Evolutionary conservation across 805 yeast genomes (phyloP).

Genomic region (Sugiyamaella americana): DNA sequence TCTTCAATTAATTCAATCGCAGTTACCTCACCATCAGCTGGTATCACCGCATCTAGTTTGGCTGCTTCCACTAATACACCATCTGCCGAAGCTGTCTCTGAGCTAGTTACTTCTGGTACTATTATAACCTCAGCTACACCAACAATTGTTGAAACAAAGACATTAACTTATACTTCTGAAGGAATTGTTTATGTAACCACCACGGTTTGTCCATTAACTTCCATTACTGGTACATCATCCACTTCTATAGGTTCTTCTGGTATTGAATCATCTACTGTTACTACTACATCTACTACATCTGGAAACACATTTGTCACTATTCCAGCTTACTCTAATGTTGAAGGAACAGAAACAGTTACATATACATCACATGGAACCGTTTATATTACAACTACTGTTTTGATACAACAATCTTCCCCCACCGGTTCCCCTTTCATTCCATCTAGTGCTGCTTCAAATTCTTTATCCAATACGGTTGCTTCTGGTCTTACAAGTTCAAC

Average conservation of each 20-base stretch:
- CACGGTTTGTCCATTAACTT: slow-evolving; percentile 13
- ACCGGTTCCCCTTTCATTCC: not conserved
- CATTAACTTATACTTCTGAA: slow-evolving; percentile 8
- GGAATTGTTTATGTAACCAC: slow-evolving; percentile 13
- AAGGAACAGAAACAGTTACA: not conserved
- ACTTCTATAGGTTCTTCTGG: too few relatives aligned
- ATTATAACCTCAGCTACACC: not conserved
- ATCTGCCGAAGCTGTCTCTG: too few relatives aligned
- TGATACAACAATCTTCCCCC: too few relatives aligned
- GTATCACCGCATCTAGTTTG: too few relatives aligned
- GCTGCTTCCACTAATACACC: too few relatives aligned
- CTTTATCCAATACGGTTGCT: slow-evolving; percentile 1
- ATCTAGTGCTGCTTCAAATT: slow-evolving; percentile 5
- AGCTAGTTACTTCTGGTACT: too few relatives aligned
- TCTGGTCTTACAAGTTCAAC: slow-evolving; percentile 6
- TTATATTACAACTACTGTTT: not conserved
- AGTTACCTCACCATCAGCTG: too few relatives aligned
- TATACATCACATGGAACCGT: not conserved
- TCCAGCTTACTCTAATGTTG: not conserved
- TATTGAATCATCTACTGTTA: too few relatives aligned
- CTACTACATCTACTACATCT: too few relatives aligned
- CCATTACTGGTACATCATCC: slow-evolving; percentile 1
- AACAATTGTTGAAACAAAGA: not conserved
- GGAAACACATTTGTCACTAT: too few relatives aligned
- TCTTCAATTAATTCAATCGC: too few relatives aligned